A percentile compares a stretch with the other conserved stretches of the same genome.
These are phyloP conservation scores for Talaromyces nanjingensis DNA, from an alignment of 495 filamentous ascomycete genomes.

Conservation along the genomic window DNA sequence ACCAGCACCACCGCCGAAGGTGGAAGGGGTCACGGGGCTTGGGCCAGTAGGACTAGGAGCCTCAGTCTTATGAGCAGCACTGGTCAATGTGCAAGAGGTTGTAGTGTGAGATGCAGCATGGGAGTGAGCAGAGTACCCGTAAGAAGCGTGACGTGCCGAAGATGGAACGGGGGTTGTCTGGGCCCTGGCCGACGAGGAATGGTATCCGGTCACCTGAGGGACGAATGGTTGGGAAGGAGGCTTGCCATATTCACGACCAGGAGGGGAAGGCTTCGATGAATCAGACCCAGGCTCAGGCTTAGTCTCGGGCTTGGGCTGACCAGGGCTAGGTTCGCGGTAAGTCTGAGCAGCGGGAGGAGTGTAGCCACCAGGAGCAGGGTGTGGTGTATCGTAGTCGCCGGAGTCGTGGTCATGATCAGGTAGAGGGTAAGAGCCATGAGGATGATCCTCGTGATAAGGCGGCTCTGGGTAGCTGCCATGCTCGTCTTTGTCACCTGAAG, in stretches of 20 bases:
- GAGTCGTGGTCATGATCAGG: not conserved
- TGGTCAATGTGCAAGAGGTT: not conserved
- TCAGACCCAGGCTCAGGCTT: not conserved
- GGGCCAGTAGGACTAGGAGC: not conserved
- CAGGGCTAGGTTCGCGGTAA: not conserved
- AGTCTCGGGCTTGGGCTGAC: not conserved
- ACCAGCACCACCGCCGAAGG: constrained; percentile 1
- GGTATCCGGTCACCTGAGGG: not conserved
- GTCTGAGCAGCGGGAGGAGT: not conserved
- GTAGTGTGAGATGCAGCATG: not conserved
- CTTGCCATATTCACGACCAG: not conserved
- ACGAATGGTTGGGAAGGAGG: not conserved
- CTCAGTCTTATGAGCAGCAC: not conserved
- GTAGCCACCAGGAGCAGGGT: not conserved
- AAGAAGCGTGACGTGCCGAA: not conserved
- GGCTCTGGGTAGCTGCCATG: not conserved
- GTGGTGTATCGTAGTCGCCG: not conserved
- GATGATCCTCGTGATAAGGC: not conserved
- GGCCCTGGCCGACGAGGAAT: not conserved
- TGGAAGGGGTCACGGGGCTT: not conserved
- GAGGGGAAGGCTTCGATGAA: not conserved
- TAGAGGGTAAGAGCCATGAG: not conserved
- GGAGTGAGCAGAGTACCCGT: not conserved
- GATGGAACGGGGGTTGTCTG: not conserved
- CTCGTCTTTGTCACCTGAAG: not conserved